phyloP scores from a whole-genome alignment of 768 basidiomycete species.

The Calocybe gangraenosa region DNA sequence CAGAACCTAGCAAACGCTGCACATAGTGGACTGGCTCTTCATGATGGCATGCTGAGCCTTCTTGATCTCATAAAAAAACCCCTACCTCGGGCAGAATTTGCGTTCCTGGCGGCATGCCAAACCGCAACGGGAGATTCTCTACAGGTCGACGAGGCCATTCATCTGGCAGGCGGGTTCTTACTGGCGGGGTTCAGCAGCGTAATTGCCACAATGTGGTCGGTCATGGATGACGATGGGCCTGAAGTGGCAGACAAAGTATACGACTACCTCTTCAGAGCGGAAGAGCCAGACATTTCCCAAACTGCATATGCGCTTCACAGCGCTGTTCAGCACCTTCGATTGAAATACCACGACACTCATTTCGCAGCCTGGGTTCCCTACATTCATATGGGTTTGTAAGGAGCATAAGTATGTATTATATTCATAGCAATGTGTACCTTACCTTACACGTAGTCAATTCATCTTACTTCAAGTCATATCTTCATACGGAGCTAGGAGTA shows the following conservation, averaged over 20 bases:
- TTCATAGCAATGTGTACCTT: no score
- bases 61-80: slow-evolving; percentile 19
- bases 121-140: slow-evolving; percentile 30
- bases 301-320: background rate
- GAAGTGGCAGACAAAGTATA: background rate
- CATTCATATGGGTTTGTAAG: background rate
- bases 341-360: background rate
- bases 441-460: no score
- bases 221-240: background rate
- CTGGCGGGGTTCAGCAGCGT: slow-evolving; percentile 27
- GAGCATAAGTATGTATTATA: no score
- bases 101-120: slow-evolving; percentile 45
- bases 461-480: no score
- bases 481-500: no score
- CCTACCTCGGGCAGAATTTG: slow-evolving; percentile 27
- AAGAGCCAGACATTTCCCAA: background rate
- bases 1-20: slow-evolving; percentile 24
- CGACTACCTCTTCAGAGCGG: background rate
- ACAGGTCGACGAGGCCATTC: slow-evolving; percentile 26
- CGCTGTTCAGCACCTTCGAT: background rate
- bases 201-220: slow-evolving; percentile 30
- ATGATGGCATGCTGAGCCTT: slow-evolving; percentile 17
- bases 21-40: slow-evolving; percentile 16
- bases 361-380: background rate
- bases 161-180: slow-evolving; percentile 39